phyloP scores from a whole-genome alignment of 257 asterid species.

The Solanum lignicaule region DNA sequence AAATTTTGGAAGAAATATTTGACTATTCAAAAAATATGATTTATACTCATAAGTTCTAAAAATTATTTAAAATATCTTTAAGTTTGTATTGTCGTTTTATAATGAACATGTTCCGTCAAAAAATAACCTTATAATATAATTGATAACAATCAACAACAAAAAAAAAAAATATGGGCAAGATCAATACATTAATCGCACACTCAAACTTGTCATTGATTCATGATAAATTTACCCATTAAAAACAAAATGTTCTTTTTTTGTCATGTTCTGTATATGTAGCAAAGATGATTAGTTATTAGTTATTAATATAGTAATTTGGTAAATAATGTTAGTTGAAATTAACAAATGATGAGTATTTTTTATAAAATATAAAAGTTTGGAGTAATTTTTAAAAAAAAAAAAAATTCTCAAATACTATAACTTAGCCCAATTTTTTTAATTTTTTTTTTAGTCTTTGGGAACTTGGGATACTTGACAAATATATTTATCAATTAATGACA shows the following conservation, averaged over 20 bases:
- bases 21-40: too few species aligned
- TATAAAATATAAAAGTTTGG: too few species aligned
- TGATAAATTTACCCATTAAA: too few species aligned
- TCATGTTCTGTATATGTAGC: neutral
- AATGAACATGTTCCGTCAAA: neutral
- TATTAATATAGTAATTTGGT: neutral
- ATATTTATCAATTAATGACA: neutral
- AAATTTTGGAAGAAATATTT: too few species aligned
- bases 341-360: neutral
- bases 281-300: neutral
- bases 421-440: neutral
- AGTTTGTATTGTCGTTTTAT: neutral
- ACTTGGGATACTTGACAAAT: neutral
- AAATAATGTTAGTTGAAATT: neutral
- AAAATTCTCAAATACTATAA: neutral
- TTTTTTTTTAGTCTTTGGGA: too few species aligned
- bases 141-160: neutral
- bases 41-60: neutral
- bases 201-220: neutral
- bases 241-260: too few species aligned
- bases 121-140: too few species aligned
- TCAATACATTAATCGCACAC: neutral
- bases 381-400: too few species aligned
- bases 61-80: too few species aligned
- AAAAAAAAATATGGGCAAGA: too few species aligned